Conservation (phyloP, 2,329 filamentous ascomycete genomes). For the Cercospora zeina region DNA sequence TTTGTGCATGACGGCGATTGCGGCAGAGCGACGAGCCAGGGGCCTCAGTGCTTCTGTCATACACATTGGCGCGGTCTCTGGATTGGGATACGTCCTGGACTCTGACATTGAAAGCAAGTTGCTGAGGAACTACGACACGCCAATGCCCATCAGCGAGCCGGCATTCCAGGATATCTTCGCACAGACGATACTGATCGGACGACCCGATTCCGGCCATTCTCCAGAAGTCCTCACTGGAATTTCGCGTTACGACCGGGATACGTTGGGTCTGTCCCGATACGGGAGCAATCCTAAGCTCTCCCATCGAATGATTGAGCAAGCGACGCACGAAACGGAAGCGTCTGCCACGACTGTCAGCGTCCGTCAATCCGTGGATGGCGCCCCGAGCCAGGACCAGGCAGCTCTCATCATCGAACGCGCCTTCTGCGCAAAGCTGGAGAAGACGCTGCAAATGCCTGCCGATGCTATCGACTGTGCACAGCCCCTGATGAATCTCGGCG, state of each 20-base stretch:
- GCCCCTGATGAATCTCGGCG: conserved; percentile 36
- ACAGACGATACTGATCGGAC: conserved; percentile 10
- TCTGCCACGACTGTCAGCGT: conserved; percentile 5
- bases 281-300: conserved; percentile 13
- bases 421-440: conserved; percentile 16
- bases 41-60: conserved; percentile 35
- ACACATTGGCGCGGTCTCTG: conserved; percentile 38
- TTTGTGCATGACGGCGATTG: conserved; percentile 35
- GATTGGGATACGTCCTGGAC: conserved; percentile 34
- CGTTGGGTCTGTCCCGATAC: conserved; percentile 1
- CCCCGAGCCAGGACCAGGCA: conserved; percentile 8
- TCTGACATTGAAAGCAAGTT: conserved; percentile 11
- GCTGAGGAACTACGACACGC: conserved; percentile 10
- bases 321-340: conserved; percentile 4
- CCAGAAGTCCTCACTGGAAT: conserved; percentile 12
- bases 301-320: conserved; percentile 8
- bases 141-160: conserved; percentile 8
- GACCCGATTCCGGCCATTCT: conserved; percentile 11
- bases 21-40: conserved; percentile 30
- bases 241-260: conserved; percentile 5
- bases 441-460: conserved; percentile 11
- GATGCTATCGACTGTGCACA: conserved; percentile 8
- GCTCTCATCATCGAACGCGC: conserved; percentile 3
- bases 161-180: conserved; percentile 9
- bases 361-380: conserved; percentile 6